Base-by-base conservation (phyloP, 2,329 filamentous ascomycete genomes). In the Microthyrium microscopicum region DNA sequence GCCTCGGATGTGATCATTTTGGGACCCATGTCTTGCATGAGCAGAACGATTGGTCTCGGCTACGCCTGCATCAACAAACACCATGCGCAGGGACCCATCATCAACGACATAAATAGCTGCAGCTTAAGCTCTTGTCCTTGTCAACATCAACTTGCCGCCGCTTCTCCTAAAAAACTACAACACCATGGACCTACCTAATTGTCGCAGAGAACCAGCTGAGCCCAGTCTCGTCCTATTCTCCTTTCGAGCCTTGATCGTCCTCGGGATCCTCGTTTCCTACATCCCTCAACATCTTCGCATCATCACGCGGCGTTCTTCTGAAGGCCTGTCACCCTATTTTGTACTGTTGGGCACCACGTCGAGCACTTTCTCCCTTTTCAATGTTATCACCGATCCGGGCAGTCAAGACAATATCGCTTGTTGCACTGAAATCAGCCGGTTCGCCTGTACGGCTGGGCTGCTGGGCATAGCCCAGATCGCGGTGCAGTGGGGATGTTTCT, bases 281-380 rank as follows among this genome's bases (percentile, higher is more conserved):
- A 68, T 95, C 3, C 89, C 89, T 1, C 89, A 98, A 53, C 87
- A 95, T 57, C 70, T 78, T 53, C 83, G 89, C 48, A 95, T 98
- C 56, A 81, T 93, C 44, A 64, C 70, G 26, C 73, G 84, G 35
- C 72, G 76, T 40, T 89, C 82, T 11, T 91, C 87, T 16, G 87
- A 92, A 53, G 89, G 89, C 40, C 85, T 98, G 40, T 94, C 85
- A 20, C 87, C 89, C 6, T 89, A 87, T 56, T 98, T 93, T 51
- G 75, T 98, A 42, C 70, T 95, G 2, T 72, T 98, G n/a, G 89
- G 89, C 39, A 82, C 80, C 18, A 87, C 87, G 2, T 91, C 83
- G 5, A 80, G 80, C 45, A 92, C 80, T 33, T 81, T 79, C 30
- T 79, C 81, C 18, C 83, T 98, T 47, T 82, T 81, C 41, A 95